Conservation (phyloP, 768 basidiomycete species). For the Mrakia frigida region DNA sequence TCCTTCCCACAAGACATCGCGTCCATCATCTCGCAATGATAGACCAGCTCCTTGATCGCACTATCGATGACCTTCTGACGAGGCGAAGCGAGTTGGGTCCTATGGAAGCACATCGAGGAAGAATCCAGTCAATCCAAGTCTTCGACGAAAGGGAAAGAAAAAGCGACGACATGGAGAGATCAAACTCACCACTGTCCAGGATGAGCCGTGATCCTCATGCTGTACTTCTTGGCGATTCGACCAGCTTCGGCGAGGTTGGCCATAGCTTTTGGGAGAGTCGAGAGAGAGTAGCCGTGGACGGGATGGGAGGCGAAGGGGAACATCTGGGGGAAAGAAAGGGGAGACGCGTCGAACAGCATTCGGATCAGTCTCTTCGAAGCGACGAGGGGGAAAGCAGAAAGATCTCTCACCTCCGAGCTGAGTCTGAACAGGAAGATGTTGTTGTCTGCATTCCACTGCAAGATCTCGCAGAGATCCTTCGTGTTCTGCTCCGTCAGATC, state of each 20-base stretch:
- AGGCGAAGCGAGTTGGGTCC: conserved; percentile 65
- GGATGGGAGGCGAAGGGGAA: conserved; percentile 86
- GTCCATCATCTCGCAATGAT: conserved; percentile 84
- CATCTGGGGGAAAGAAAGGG: conserved; percentile 56
- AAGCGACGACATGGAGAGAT: conserved; percentile 31
- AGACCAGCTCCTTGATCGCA: conserved; percentile 70
- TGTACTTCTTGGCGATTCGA: conserved; percentile 60
- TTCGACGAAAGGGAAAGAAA: not conserved
- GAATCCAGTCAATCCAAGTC: not conserved
- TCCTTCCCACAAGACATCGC: conserved; percentile 73
- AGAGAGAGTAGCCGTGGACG: conserved; percentile 71
- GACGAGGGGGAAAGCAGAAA: not conserved
- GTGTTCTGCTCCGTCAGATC: conserved; percentile 71
- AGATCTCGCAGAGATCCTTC: conserved; percentile 63
- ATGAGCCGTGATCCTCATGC: conserved; percentile 77
- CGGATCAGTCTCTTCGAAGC: not conserved
- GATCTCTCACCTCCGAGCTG: conserved; percentile 47
- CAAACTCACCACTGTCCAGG: conserved; percentile 77
- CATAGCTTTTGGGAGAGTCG: conserved; percentile 55
- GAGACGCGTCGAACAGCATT: not conserved
- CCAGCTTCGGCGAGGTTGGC: conserved; percentile 58
- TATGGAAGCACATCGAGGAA: conserved; percentile 29
- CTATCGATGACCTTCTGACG: conserved; percentile 66
- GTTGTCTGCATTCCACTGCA: conserved; percentile 88
- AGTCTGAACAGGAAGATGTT: conserved; percentile 29